Conservation (phyloP, 495 filamentous ascomycete genomes). For the Podospora pseudocomata region DNA sequence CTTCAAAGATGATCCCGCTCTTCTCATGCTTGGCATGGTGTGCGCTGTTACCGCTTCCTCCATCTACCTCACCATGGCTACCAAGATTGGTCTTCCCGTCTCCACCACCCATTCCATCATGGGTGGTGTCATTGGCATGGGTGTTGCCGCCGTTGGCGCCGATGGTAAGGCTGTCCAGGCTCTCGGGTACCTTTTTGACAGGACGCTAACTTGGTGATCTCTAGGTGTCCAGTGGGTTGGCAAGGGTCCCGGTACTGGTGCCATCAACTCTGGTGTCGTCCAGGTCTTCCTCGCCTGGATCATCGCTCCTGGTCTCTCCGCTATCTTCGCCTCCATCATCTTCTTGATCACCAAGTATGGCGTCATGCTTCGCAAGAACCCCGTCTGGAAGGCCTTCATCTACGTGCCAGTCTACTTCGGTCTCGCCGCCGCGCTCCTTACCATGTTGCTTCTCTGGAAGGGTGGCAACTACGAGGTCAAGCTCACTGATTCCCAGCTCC, state of each 20-base stretch:
- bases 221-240: slow-evolving; percentile 53
- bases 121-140: slow-evolving; percentile 60
- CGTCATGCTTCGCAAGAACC: slow-evolving; percentile 56
- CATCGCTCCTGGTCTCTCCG: slow-evolving; percentile 58
- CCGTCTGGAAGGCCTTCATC: slow-evolving; percentile 54
- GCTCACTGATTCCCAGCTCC: slow-evolving; percentile 44
- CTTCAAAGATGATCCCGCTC: slow-evolving; percentile 51
- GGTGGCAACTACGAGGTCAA: slow-evolving; percentile 42
- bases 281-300: slow-evolving; percentile 51
- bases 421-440: slow-evolving; percentile 56
- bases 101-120: slow-evolving; percentile 65
- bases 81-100: slow-evolving; percentile 54
- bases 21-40: slow-evolving; percentile 60
- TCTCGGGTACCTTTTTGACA: neutral
- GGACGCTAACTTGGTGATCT: neutral
- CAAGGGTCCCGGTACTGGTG: slow-evolving; percentile 34
- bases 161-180: slow-evolving; percentile 45
- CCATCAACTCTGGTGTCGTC: slow-evolving; percentile 47
- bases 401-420: slow-evolving; percentile 61
- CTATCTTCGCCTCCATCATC: slow-evolving; percentile 55
- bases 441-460: slow-evolving; percentile 62
- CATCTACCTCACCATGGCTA: slow-evolving; percentile 57
- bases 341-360: slow-evolving; percentile 62
- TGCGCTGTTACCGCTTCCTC: slow-evolving; percentile 59
- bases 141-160: slow-evolving; percentile 53